Evolutionary conservation across 345 rosid species (phyloP), one percentile per base, ranked within the genome.

Genomic region (Reutealis trisperma): DNA sequence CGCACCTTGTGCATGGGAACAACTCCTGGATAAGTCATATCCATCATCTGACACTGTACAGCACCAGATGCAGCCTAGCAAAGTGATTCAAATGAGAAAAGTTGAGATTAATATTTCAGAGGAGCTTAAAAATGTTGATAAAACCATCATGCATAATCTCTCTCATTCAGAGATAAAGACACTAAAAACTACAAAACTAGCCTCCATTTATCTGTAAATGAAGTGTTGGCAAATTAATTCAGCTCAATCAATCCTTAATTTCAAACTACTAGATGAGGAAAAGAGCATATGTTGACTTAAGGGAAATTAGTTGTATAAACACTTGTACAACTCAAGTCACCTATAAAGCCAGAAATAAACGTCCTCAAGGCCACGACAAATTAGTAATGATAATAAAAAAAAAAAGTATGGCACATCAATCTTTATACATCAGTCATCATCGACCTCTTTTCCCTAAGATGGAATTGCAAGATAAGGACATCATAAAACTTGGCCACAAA

Each of bases 1-100:
- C 44, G 68, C 49, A 92, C 99, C 94, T 93, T 93, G 81, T 96
- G 98, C 99, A 96, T 93, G 57, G 99, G 98, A 76, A 96, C 98
- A 70, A 84, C 90, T 77, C 99, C 98, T 6, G 99, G 98, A 82
- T 88, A 91, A 42, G 97, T 93, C 95, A 93, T 89, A 82, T 96
- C 99, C 85, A 96, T 72, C 94, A 96, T 87, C 82, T 96, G 99
- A 75, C 99, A 96, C 75, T 93, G 99, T 71, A 96, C 97, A 72
- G 99, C 99, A 79, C 98, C 99, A 0, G 99, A 96, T 79, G 99
- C 98, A 87, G 94, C 98, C 97, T 91, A 65, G 67, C 58, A 64
- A 79, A 83, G 77, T 30, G 30, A 60, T 60, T 74, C 72, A 69
- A 34, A 68, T 8, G 44, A 55, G 11, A 34, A 67, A 67, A 67